Evolutionary conservation across 176 grass and related monocot species (phyloP).

Genomic region (Hsuehochloa calcarea): DNA sequence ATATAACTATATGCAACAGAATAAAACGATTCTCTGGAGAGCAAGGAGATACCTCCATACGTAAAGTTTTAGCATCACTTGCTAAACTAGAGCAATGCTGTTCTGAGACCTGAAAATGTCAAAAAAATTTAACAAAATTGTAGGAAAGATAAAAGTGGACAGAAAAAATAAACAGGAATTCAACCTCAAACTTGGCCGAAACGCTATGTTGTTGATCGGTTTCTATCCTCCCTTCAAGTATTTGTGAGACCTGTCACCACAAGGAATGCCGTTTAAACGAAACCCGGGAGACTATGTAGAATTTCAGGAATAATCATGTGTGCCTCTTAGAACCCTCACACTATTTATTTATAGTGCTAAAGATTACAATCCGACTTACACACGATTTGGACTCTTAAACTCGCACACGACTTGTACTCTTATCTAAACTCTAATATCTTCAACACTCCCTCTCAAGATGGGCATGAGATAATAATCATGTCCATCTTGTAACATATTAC

Average conservation of each 20-base stretch:
- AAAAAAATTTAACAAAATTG: not conserved
- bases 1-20: not conserved
- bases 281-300: no score
- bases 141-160: not conserved
- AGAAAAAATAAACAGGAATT: constrained; percentile 17
- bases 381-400: no score
- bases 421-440: no score
- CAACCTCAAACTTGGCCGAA: constrained; percentile 48
- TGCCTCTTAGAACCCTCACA: no score
- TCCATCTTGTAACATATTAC: no score
- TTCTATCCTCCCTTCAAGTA: constrained; percentile 63
- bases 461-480: no score
- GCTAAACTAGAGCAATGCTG: constrained; percentile 23
- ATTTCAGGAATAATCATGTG: no score
- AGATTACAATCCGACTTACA: no score
- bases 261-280: constrained; percentile 42
- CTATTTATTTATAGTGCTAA: no score
- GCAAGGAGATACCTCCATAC: constrained; percentile 49
- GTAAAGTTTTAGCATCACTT: constrained; percentile 51
- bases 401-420: no score
- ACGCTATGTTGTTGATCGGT: constrained; percentile 40
- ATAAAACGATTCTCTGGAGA: not conserved
- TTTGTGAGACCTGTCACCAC: constrained; percentile 45
- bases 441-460: no score
- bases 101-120: constrained; percentile 42